phyloP scores from a whole-genome alignment of 1,284 basidiomycete species.

The Thelephora terrestris region DNA sequence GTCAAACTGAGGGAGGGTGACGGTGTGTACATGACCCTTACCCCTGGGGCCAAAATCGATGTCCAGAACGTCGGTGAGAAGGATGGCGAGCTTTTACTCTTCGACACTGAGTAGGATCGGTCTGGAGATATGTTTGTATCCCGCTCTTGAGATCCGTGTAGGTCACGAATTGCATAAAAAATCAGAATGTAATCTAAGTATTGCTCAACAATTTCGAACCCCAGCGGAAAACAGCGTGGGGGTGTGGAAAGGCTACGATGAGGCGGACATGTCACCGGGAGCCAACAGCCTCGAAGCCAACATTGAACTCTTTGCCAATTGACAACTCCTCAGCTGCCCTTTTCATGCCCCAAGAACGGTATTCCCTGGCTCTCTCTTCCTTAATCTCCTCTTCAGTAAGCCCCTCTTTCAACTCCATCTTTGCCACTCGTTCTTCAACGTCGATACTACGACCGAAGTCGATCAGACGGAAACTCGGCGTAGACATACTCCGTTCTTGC shows the following conservation, averaged over 20 bases:
- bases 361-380: not conserved
- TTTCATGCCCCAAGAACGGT: not conserved
- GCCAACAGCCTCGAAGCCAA: not conserved
- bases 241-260: too few species aligned
- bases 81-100: conserved; percentile 60
- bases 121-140: not conserved
- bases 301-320: not conserved
- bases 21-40: conserved; percentile 54
- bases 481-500: conserved; percentile 11
- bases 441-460: conserved; percentile 32
- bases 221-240: too few species aligned
- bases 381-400: not conserved
- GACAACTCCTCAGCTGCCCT: not conserved
- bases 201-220: too few species aligned
- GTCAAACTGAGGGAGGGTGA: conserved; percentile 52
- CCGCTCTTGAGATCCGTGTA: not conserved
- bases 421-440: not conserved
- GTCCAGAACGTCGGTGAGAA: conserved; percentile 51
- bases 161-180: too few species aligned
- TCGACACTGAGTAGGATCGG: conserved; percentile 48
- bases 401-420: not conserved
- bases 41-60: conserved; percentile 33
- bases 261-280: not conserved
- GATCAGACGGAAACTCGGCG: conserved; percentile 38
- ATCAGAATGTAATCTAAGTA: too few species aligned